Conservation (phyloP, 225 moss, liverwort and hornwort genomes). For the Climacium dendroides region DNA sequence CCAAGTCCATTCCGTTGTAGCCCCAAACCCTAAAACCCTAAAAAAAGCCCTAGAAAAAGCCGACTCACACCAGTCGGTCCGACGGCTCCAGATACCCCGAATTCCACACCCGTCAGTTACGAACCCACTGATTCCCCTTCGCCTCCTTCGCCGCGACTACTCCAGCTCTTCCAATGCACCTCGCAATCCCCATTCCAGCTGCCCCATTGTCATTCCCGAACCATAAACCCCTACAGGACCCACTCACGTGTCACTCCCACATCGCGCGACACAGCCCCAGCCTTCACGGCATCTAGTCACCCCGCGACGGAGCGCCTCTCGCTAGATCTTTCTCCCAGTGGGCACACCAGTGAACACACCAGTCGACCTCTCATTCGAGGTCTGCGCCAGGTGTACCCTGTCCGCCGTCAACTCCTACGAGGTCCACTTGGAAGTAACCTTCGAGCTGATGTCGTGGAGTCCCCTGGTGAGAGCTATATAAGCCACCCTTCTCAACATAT, state of each 20-base stretch:
- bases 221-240: not conserved
- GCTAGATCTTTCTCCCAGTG: not conserved
- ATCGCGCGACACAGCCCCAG: not conserved
- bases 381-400: not conserved
- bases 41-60: not conserved
- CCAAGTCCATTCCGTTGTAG: not conserved
- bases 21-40: not conserved
- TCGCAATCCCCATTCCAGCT: not conserved
- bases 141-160: not conserved
- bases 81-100: not conserved
- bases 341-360: not conserved
- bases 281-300: not conserved
- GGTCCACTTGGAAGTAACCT: not conserved
- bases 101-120: not conserved
- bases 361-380: not conserved
- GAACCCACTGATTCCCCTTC: not conserved
- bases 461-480: not conserved
- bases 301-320: too few species aligned
- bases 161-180: not conserved
- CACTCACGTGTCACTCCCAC: not conserved
- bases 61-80: not conserved
- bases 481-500: rapidly evolving
- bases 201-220: not conserved
- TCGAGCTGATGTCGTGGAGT: not conserved
- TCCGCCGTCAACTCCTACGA: not conserved